Conservation (phyloP, 192 early-diverging fungal species). For the Spizellomyces sp. region DNA sequence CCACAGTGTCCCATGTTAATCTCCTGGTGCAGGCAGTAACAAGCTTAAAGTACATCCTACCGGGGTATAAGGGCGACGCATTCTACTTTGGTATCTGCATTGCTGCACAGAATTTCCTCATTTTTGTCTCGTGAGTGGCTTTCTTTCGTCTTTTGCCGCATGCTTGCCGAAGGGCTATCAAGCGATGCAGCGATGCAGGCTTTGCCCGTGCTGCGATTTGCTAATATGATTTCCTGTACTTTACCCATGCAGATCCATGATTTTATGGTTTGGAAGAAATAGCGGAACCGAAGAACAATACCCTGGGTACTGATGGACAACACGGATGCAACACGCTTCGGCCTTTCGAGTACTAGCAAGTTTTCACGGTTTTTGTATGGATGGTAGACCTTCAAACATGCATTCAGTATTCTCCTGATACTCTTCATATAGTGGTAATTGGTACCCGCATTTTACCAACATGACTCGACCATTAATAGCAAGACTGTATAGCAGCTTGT, state of each 20-base stretch:
- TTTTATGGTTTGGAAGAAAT: slow-evolving; percentile 56
- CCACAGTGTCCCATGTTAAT: background rate
- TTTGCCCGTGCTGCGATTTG: background rate
- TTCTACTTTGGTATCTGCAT: slow-evolving; percentile 48
- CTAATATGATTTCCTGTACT: background rate
- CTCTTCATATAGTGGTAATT: no score
- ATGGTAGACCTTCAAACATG: no score
- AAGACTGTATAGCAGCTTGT: no score
- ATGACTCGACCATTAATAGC: no score
- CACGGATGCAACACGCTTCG: no score
- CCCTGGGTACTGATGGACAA: slow-evolving; percentile 10
- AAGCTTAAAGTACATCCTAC: slow-evolving; percentile 51
- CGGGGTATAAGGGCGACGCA: slow-evolving; percentile 43
- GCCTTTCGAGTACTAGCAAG: no score
- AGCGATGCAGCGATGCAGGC: background rate
- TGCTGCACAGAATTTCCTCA: slow-evolving; percentile 48
- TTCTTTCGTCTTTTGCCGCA: no score
- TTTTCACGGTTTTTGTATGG: no score
- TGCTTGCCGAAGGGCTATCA: no score
- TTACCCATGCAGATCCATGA: slow-evolving; percentile 43
- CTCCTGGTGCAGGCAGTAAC: slow-evolving; percentile 37
- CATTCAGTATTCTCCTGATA: no score
- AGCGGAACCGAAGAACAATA: slow-evolving; percentile 16
- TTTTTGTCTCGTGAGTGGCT: slow-evolving; percentile 48
- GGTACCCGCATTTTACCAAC: no score